Evolutionary conservation across 345 rosid genomes (phyloP), one percentile per base, ranked within the genome.

Genomic region (Rhodamnia rubescens): DNA sequence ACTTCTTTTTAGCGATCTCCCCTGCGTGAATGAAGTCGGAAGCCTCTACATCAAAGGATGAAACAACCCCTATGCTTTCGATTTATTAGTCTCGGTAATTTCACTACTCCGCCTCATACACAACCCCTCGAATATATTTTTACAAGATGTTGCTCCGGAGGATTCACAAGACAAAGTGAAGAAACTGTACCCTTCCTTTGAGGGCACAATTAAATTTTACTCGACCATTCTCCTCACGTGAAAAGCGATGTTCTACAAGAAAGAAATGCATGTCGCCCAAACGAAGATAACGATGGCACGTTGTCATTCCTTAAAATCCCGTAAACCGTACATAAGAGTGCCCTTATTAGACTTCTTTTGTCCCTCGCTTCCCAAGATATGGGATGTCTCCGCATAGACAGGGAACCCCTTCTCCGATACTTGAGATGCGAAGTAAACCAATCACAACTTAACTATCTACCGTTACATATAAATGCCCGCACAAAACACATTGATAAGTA

Each of bases 341-440:
- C 54, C 54, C 16, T 15, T 52, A 15, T 52, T 13, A 51, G 53
- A 51, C 53, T 51, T 51, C 12, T 51, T 51, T 13, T 13, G 15
- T 51, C 53, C 53, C 53, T 51, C 53, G 15, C 16, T 51, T 51
- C 53, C 12, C 53, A 51, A 13, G 16, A 13, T 51, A 53, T 16
- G 56, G 56, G 56, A 54, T 64, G 44, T 16, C 42, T 64, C 75
- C 8, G 22, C 44, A 32, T 64, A 32, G 75, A 32, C 75, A 64
- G 36, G 53, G 3, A 83, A 94, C 24, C 75, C 57, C 80, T 59
- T 93, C 94, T 87, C 92, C 89, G 21, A 93, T 27, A 61, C 15
- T 61, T 61, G 40, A 61, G 40, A 61, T 18, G 74, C 10, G 20
- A 61, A 61, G 40, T 40, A 61, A 59, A 61, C 40, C 74, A 7